phyloP scores from a whole-genome alignment of 768 basidiomycete genomes.

The Hygrophorus pudorinus region DNA sequence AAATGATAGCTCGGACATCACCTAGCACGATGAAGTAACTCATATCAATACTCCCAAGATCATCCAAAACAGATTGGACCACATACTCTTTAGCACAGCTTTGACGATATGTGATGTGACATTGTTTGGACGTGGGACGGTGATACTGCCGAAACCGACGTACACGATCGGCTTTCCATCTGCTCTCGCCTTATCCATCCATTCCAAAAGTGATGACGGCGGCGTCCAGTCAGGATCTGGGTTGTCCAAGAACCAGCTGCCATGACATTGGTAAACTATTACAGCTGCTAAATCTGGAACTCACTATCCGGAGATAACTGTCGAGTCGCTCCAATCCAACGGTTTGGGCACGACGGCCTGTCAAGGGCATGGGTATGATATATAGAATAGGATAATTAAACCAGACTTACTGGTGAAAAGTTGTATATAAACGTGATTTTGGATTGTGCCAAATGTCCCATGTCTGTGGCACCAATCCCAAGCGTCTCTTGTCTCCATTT shows the following conservation, averaged over 20 bases:
- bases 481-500: constrained; percentile 49
- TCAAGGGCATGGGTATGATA: constrained; percentile 6
- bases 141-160: constrained; percentile 64
- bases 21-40: constrained; percentile 20
- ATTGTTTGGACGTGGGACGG: constrained; percentile 46
- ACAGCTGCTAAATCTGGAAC: constrained; percentile 13
- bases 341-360: constrained; percentile 57
- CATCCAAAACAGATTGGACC: not conserved
- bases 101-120: constrained; percentile 48
- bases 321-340: constrained; percentile 58
- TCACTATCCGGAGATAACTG: constrained; percentile 46
- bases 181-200: constrained; percentile 43
- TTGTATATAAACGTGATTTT: constrained; percentile 60
- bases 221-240: constrained; percentile 50
- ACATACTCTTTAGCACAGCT: constrained; percentile 49
- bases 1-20: constrained; percentile 56
- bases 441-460: constrained; percentile 48
- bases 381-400: not conserved
- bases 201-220: constrained; percentile 36
- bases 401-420: constrained; percentile 40
- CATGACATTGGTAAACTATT: constrained; percentile 2
- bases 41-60: not conserved
- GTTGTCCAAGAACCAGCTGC: constrained; percentile 58
- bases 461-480: constrained; percentile 40
- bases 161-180: constrained; percentile 58